phyloP scores from a whole-genome alignment of 805 yeast species.

The Pichia gijzeniarum region DNA sequence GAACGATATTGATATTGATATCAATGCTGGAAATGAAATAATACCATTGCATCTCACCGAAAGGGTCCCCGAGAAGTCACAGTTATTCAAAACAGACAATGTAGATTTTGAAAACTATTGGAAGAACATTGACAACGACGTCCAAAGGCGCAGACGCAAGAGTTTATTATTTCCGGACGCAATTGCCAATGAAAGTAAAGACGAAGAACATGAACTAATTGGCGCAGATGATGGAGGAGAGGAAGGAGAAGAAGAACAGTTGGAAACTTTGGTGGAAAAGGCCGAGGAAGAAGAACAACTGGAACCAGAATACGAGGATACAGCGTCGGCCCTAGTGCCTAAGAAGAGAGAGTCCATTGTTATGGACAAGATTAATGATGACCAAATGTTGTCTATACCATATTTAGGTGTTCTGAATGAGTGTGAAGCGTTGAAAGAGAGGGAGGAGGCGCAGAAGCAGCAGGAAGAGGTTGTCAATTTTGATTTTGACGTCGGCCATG shows the following conservation, averaged over 20 bases:
- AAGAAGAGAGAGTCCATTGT: conserved; percentile 5
- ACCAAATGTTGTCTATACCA: conserved; percentile 2
- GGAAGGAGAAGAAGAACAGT: conserved; percentile 1
- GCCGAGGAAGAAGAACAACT: background rate
- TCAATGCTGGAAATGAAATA: conserved; percentile 2
- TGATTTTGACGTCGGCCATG: background rate
- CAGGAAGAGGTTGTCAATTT: no score
- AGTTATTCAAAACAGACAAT: background rate
- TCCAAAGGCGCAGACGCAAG: conserved; percentile 43
- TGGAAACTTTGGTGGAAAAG: conserved; percentile 11
- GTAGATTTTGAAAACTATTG: conserved; percentile 7
- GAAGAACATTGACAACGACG: conserved; percentile 9
- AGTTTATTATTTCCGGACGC: conserved; percentile 30
- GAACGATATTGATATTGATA: conserved; percentile 11
- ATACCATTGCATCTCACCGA: background rate
- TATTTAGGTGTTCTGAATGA: background rate
- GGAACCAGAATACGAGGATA: conserved; percentile 24
- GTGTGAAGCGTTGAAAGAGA: no score
- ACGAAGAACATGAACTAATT: no score
- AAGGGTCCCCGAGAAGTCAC: background rate
- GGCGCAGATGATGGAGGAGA: no score
- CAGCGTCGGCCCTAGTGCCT: conserved; percentile 9
- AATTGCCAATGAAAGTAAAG: no score
- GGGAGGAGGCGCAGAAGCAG: no score
- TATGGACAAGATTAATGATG: conserved; percentile 13